Percentiles rank a stretch among this genome's conserved stretches.
Conservation (phyloP, 495 filamentous ascomycete genomes). For the Talaromyces trachyspermus region DNA sequence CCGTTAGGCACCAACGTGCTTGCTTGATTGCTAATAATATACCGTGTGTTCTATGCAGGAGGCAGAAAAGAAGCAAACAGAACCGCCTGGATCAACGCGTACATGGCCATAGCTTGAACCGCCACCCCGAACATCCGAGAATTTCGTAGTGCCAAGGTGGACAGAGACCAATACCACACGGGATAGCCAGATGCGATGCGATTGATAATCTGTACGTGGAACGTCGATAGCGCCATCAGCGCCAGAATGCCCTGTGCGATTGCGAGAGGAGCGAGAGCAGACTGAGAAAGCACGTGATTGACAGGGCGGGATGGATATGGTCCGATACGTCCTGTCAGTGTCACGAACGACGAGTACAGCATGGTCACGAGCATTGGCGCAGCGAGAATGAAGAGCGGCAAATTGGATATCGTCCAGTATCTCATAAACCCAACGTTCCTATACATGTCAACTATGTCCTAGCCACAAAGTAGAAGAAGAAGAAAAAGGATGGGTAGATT, state of each 20-base stretch:
- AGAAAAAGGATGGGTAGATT: neutral
- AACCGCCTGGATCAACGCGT: slow-evolving; percentile 71
- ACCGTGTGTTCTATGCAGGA: slow-evolving; percentile 52
- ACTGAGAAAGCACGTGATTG: slow-evolving; percentile 23
- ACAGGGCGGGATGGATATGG: slow-evolving; percentile 12
- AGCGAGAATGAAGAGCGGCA: slow-evolving; percentile 83
- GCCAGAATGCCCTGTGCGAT: slow-evolving; percentile 67
- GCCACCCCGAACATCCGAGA: slow-evolving; percentile 20
- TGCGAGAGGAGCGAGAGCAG: slow-evolving; percentile 49
- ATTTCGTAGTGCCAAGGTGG: slow-evolving; percentile 25
- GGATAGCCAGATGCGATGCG: slow-evolving; percentile 84
- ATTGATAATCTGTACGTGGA: slow-evolving; percentile 91
- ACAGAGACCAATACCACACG: slow-evolving; percentile 81
- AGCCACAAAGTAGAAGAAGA: neutral
- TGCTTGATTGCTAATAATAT: neutral
- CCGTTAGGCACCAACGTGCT: no score
- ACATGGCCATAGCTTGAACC: slow-evolving; percentile 66
- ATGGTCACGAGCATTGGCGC: slow-evolving; percentile 70
- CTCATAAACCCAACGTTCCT: slow-evolving; percentile 83
- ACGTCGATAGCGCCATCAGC: slow-evolving; percentile 61
- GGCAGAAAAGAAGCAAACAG: slow-evolving; percentile 92
- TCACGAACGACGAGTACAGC: slow-evolving; percentile 50
- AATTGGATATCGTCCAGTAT: slow-evolving; percentile 84
- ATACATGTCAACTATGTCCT: neutral
- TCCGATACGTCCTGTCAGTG: slow-evolving; percentile 20